Base-by-base conservation (phyloP, 805 yeast genomes). In the Cyberlindnera misumaiensis region DNA sequence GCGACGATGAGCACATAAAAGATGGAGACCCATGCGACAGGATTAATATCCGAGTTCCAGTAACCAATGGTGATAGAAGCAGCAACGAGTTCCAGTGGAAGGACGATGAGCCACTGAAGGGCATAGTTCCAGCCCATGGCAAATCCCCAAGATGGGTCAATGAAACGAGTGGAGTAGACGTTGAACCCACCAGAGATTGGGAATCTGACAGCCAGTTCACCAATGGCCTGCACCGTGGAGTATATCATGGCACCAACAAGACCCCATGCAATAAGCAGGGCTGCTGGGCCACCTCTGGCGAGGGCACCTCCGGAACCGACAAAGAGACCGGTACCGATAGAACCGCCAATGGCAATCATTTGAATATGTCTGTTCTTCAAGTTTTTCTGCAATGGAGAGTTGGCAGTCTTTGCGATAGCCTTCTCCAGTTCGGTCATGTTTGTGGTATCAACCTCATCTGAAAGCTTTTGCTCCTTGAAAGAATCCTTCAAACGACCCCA, bases 281-380 rank as follows among this genome's bases (percentile, higher is more conserved):
- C 46, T 20, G 70, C 57, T 17, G 89, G 89, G 24, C 90, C 89
- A 54, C 86, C 83, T 26, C 70, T 66, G 20, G 66, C 45, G 35
- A 83, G 61, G 3, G 83, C 73, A 18, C 68, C 59, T 43, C 85
- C 84, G 3, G 87, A 73, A 53, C 86, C 86, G 26, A 85, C 80
- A 44, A 85, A 75, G 35, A 85, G 65, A 53, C 94, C 95, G 4
- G 90, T 80, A 49, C 95, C 95, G 49, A 85, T 83, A 42, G 82
- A 72, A 30, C 89, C 88, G 47, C 90, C 90, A 43, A 83, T 67
- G 31, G 93, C 88, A 64, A 84, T 83, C 80, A 83, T 73, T 47
- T 81, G 83, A 46, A 83, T 60, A 55, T 84, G 90, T 56, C 89
- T 69, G 34, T 46, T 46, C 41, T 46, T 48, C 32, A 48, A 36